Base-by-base conservation (phyloP, 306 rosid genomes). In the Elaeagnus macrophylla region DNA sequence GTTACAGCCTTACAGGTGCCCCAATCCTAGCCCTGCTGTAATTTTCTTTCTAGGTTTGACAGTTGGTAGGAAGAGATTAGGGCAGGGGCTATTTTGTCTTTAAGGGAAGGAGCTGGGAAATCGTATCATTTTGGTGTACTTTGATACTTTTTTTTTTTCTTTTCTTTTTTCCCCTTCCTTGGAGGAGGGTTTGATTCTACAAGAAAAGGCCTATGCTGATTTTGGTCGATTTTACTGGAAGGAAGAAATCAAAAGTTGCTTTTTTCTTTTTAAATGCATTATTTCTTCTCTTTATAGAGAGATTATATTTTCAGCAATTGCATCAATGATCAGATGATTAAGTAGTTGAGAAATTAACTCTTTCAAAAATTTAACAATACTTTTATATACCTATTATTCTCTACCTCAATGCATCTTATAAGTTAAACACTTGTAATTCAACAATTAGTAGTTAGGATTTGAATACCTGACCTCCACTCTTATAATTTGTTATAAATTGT, bases 161-260 rank as follows among this genome's bases (percentile, higher is more conserved):
- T 61, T 61, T 61, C 35, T 65, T 62, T 11, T 48, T 48, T 56
- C 10, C 39, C 10, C 15, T 16, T 56, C 11, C 7, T 44, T 25
- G 32, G 32, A 25, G 32, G 79, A 68, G 86, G 85, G 77, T 75
- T 83, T 69, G 61, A 79, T 83, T 81, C 81, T 73, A 77, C 77
- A 75, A 78, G 81, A 77, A 85, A 82, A 72, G 82, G 82, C 71
- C 73, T 69, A 79, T 73, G 79, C 54, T 67, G 66, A 73, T 78
- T 83, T 84, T 69, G 72, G 76, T 76, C 76, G 61, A 82, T 71
- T 82, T 77, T 81, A 77, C 81, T 55, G 57, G 38, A 53, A 62
- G 68, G 32, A 25, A 25, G 79, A 72, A 78, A 67, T 72, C 37
- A 51, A 71, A 79, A 59, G 32, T 25, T 25, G 32, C 4, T 25